Conservation (phyloP, 2,329 filamentous ascomycete species). For the Botrytis sinoallii region DNA sequence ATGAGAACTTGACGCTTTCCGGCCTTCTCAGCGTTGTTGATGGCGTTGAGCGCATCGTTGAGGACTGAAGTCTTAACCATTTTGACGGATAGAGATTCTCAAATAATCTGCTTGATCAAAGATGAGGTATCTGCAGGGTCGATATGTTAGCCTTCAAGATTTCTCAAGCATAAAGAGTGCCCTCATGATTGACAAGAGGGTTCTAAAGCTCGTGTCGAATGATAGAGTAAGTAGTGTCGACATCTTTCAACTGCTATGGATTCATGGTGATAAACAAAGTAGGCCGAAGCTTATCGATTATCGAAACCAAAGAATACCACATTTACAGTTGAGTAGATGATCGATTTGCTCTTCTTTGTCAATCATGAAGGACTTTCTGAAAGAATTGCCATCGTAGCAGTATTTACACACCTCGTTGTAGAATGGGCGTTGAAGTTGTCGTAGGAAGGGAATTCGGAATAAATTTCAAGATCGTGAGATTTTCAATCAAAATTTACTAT, state of each 20-base stretch:
- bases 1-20: constrained; percentile 99
- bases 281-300: not conserved
- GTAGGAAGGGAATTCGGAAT: not conserved
- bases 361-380: constrained; percentile 38
- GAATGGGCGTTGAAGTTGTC: constrained; percentile 18
- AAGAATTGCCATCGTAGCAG: constrained; percentile 10
- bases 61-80: constrained; percentile 99
- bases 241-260: constrained; percentile 35
- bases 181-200: constrained; percentile 56
- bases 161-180: constrained; percentile 66
- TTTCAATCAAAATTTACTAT: not conserved
- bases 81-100: constrained; percentile 82
- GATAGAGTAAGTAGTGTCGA: constrained; percentile 62
- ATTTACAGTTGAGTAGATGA: constrained; percentile 34
- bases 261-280: constrained; percentile 6
- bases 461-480: constrained; percentile 4
- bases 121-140: constrained; percentile 61
- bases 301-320: not conserved
- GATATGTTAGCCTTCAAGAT: constrained; percentile 61
- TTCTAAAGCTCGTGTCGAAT: constrained; percentile 67
- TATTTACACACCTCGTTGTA: constrained; percentile 37
- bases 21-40: constrained; percentile 99
- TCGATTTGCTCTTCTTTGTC: constrained; percentile 53
- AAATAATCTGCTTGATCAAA: constrained; percentile 56
- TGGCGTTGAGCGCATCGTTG: constrained; percentile 97